Evolutionary conservation across 2,329 filamentous ascomycete species (phyloP), one percentile per base, ranked within the genome.

Genomic region (Allantophomopsis cytisporea): DNA sequence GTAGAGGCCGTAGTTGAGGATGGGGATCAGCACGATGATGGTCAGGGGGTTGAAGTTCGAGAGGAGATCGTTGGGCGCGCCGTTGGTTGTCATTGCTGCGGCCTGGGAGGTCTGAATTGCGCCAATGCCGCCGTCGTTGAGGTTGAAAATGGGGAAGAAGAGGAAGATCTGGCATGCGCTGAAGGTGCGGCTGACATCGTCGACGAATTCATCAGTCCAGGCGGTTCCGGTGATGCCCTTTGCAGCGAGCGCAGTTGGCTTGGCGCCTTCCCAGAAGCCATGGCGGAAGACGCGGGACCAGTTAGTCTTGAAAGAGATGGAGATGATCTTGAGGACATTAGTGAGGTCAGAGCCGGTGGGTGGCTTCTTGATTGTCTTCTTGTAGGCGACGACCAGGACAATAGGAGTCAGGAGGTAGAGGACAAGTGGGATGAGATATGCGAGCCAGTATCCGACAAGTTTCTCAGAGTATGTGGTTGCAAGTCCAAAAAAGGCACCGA

Each of bases 121-220:
- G 11, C 68, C 69, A 23, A 73, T 61, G 46, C 69, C 69, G 11
- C 36, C 38, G 40, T 49, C 47, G 30, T 44, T 42, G 35, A 42
- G 36, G 16, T 41, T 34, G 7, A 63, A 67, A n/a, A 67, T 53
- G 12, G 62, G 62, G 39, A 60, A 62, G 56, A 62, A 67, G 17
- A 63, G 45, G 56, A 81, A 87, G 33, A 83, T 78, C 47, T 71
- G 66, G 62, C 77, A 81, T 42, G 78, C 78, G 50, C 69, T 65
- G 41, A 81, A 61, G 44, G 79, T 80, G 58, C 81, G 78, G 40
- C 68, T 68, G 39, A 85, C 75, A 52, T 86, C 79, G 53, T 84
- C 81, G 17, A 88, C 81, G 80, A 81, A 87, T 38, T 72, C 74
- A 48, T 88, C 83, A 44, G 87, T 82, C 49, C 84, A 86, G 0